Evolutionary conservation across 2,329 filamentous ascomycete species (phyloP).

Genomic region (Podosphaera fusca): DNA sequence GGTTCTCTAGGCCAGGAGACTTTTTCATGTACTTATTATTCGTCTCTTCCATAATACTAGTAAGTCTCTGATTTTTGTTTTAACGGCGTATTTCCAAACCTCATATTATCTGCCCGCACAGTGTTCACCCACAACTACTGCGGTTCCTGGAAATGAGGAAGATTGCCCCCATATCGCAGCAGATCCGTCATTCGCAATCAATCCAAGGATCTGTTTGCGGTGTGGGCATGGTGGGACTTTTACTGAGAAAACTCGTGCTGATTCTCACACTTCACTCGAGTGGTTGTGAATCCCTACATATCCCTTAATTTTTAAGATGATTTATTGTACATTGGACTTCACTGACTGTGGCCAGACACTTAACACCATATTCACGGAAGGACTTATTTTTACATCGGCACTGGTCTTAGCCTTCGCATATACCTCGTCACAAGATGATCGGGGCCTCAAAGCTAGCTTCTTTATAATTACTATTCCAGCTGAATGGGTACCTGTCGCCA

Average conservation of each 20-base stretch:
- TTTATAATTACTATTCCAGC: constrained; percentile 68
- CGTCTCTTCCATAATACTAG: constrained; percentile 34
- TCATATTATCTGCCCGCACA: constrained; percentile 39
- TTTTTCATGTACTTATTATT: constrained; percentile 45
- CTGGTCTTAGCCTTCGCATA: constrained; percentile 64
- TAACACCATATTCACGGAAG: constrained; percentile 25
- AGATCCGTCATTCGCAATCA: constrained; percentile 28
- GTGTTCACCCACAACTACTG: constrained; percentile 25
- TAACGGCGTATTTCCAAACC: constrained; percentile 19
- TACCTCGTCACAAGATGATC: constrained; percentile 68
- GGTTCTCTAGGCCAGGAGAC: constrained; percentile 38
- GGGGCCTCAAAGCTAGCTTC: constrained; percentile 51
- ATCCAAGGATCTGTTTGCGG: constrained; percentile 26
- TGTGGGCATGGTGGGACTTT: constrained; percentile 32
- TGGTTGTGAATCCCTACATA: constrained; percentile 19
- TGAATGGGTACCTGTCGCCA: constrained; percentile 57
- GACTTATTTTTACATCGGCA: constrained; percentile 31
- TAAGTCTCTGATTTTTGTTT: constrained; percentile 23
- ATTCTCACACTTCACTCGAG: constrained; percentile 16
- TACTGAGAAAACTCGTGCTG: constrained; percentile 27
- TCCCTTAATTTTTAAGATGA: constrained; percentile 2
- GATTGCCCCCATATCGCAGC: constrained; percentile 31
- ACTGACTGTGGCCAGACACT: constrained; percentile 20
- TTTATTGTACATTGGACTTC: not conserved
- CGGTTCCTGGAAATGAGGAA: constrained; percentile 38